phyloP scores from a whole-genome alignment of 768 basidiomycete species.

The Exidia glandulosa region DNA sequence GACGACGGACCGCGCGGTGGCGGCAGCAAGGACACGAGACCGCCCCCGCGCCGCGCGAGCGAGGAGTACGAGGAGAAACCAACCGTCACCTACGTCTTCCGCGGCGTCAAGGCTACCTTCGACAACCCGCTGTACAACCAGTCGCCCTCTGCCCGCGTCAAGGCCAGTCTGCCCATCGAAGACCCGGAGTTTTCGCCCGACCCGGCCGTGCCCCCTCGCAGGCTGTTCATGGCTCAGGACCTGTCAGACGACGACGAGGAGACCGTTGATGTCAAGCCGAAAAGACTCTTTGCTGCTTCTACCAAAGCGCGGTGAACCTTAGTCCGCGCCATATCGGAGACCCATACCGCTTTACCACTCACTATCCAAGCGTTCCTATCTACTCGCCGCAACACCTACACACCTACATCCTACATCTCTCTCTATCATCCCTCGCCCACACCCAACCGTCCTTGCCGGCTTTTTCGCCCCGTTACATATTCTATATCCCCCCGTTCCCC shows the following conservation, averaged over 20 bases:
- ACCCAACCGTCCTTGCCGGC: no score
- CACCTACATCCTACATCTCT: neutral
- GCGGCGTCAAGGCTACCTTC: slow-evolving; percentile 51
- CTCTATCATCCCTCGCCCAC: neutral
- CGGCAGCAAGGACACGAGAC: slow-evolving; percentile 16
- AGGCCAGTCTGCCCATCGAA: slow-evolving; percentile 43
- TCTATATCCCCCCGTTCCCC: neutral
- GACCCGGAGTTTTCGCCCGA: slow-evolving; percentile 58
- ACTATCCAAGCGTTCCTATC: neutral
- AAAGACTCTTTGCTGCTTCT: neutral
- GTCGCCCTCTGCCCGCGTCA: slow-evolving; percentile 34
- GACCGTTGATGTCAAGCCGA: neutral
- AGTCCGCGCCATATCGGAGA: no score
- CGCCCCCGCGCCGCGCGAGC: slow-evolving; percentile 22
- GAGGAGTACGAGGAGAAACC: slow-evolving; percentile 41
- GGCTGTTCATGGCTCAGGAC: slow-evolving; percentile 31
- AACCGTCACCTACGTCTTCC: slow-evolving; percentile 63
- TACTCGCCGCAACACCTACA: neutral
- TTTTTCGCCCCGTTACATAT: no score
- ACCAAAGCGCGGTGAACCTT: no score
- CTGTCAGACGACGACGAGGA: neutral
- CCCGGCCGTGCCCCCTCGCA: slow-evolving; percentile 41
- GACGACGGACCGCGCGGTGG: slow-evolving; percentile 29
- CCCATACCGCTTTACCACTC: neutral
- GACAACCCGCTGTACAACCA: slow-evolving; percentile 54